Evolutionary conservation across 1,139 yeast species (phyloP), one percentile per base, ranked within the genome.

Genomic region (Yamadazyma pseudoaaseri): DNA sequence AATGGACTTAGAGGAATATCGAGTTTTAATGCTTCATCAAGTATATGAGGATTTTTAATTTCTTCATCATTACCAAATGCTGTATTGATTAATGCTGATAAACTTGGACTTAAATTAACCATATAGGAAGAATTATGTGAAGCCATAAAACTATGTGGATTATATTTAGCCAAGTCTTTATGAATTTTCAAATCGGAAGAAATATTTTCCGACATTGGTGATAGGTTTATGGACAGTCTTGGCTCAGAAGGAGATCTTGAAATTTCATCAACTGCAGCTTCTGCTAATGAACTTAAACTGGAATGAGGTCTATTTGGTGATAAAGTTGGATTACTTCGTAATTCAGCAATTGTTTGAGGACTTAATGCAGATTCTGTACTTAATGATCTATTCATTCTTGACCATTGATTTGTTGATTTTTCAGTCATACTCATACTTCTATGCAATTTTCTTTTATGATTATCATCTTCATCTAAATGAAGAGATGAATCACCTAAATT

Each of bases 81-180:
- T 40, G 56, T 50, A 31, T 58, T 64, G 20, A 73, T 63, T 22
- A 73, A 48, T 1, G 73, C 70, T 0, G 77, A 64, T 24, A 71
- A 54, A 1, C 72, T 58, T 1, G 79, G 79, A 3, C 74, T 60
- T 10, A 61, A 44, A 29, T 52, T 50, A 5, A 56, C 33, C 21
- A 58, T 57, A 9, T 30, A 31, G 8, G 34, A 33, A 5, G 31
- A 17, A 24, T 40, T 35, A 24, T 33, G 37, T 16, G 32, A 31
- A 6, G 29, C 29, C 7, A 27, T 17, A 13, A 37, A 26, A 14
- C 15, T 25, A 6, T 25, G 15, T 7, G 21, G 21, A 22, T 22
- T 22, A 22, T 22, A 22, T 11, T 11, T 22, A 22, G 25, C n/a
- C 6, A 22, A 10, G 12, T 22, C 25, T 22, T 12, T 22, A 17